A percentile compares a stretch with the other conserved stretches of the same genome.
phyloP scores from a whole-genome alignment of 352 stramenopile species.

The Phytophthora lateralis region DNA sequence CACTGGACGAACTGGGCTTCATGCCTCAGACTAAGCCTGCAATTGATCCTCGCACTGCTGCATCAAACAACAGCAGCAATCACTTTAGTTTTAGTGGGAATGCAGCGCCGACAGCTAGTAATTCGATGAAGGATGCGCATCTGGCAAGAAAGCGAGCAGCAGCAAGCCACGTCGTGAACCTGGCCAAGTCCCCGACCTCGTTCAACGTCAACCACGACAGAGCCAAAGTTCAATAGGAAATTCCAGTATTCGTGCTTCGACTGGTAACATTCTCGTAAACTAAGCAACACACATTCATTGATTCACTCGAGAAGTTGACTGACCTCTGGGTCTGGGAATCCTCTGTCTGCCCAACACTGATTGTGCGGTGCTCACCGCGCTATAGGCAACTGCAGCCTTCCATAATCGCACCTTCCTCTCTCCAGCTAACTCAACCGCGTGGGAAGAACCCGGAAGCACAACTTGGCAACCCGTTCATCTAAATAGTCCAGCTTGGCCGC shows the following conservation, averaged over 20 bases:
- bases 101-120: not conserved
- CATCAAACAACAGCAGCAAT: constrained; percentile 39
- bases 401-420: not conserved
- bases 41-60: constrained; percentile 22
- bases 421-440: constrained; percentile 29
- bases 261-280: not conserved
- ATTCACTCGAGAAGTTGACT: too few species aligned
- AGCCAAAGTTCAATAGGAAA: constrained; percentile 21
- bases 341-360: not conserved
- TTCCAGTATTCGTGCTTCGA: not conserved
- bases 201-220: constrained; percentile 7
- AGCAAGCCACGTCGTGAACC: constrained; percentile 13
- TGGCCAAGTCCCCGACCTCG: constrained; percentile 12
- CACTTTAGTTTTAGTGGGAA: constrained; percentile 10
- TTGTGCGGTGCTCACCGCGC: not conserved
- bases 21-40: constrained; percentile 29
- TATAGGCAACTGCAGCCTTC: not conserved
- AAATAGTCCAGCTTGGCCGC: constrained; percentile 62
- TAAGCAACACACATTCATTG: constrained; percentile 1
- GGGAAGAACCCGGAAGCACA: constrained; percentile 52
- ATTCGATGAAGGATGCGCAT: constrained; percentile 19
- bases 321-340: too few species aligned
- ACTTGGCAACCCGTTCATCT: constrained; percentile 65
- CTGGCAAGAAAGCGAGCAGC: constrained; percentile 23
- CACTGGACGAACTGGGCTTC: constrained; percentile 90